Evolutionary conservation across 106 monocot genomes (phyloP).

Genomic region (Acanthochlamys bracteata): DNA sequence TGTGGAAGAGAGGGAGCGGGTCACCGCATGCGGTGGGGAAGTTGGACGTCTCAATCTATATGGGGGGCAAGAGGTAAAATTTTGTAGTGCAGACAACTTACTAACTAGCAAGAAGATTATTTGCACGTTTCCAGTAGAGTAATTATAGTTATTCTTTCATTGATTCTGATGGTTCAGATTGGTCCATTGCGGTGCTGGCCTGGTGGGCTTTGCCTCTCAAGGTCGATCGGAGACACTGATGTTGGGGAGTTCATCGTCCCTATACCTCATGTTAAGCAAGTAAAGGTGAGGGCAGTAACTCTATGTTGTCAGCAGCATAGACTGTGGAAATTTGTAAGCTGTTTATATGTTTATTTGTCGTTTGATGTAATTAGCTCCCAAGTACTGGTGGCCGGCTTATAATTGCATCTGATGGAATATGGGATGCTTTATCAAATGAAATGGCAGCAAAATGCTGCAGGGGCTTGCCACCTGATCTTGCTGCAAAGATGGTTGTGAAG

Average conservation of each 20-base stretch:
- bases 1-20: slow-evolving; percentile 85
- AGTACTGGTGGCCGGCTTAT: slow-evolving; percentile 77
- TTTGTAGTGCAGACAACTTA: not conserved
- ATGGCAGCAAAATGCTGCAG: slow-evolving; percentile 73
- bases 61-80: slow-evolving; percentile 73
- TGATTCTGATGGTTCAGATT: slow-evolving; percentile 31
- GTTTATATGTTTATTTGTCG: not conserved
- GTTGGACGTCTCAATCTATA: slow-evolving; percentile 83
- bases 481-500: slow-evolving; percentile 96
- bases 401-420: slow-evolving; percentile 97
- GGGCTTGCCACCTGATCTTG: slow-evolving; percentile 75
- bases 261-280: slow-evolving; percentile 97
- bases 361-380: slow-evolving; percentile 49
- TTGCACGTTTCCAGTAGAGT: too few species aligned
- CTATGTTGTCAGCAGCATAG: not conserved
- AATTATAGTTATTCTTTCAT: not conserved
- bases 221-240: slow-evolving; percentile 94
- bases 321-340: not conserved
- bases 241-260: slow-evolving; percentile 98
- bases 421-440: slow-evolving; percentile 87
- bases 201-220: slow-evolving; percentile 91
- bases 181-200: slow-evolving; percentile 98
- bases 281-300: slow-evolving; percentile 49
- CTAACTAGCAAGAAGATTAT: not conserved
- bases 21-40: slow-evolving; percentile 94